Conservation (phyloP, 495 filamentous ascomycete species). For the Aspergillus mulundensis region DNA sequence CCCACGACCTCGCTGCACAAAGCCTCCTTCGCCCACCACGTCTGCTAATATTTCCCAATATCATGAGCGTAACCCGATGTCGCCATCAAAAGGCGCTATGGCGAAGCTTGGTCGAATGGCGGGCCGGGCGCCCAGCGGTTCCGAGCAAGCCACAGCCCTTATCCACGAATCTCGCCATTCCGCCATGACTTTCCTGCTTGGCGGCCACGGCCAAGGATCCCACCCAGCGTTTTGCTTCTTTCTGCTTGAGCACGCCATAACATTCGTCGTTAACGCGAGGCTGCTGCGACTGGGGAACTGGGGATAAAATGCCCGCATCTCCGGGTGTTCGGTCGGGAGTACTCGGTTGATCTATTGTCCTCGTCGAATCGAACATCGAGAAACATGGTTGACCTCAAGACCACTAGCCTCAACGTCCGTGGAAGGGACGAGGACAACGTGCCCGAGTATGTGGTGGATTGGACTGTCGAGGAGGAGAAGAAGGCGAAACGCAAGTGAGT, state of each 20-base stretch:
- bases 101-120: constrained; percentile 9
- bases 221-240: not conserved
- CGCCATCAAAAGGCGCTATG: constrained; percentile 11
- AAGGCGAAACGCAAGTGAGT: constrained; percentile 14
- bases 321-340: no score
- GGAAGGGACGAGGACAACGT: constrained; percentile 1
- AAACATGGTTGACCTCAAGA: constrained; percentile 9
- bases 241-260: not conserved
- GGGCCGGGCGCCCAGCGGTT: not conserved
- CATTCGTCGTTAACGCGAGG: not conserved
- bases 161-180: constrained; percentile 1
- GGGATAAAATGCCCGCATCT: not conserved
- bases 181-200: not conserved
- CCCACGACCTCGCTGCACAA: not conserved
- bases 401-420: not conserved
- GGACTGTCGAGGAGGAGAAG: constrained; percentile 10
- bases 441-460: constrained; percentile 1
- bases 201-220: not conserved
- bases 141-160: not conserved
- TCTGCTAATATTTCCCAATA: not conserved
- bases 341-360: no score
- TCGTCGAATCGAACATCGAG: not conserved
- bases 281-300: not conserved
- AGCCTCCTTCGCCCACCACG: not conserved
- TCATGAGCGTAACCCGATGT: not conserved